Evolutionary conservation across 2,329 filamentous ascomycete genomes (phyloP), one percentile per base, ranked within the genome.

Genomic region (Xylariaceae sp.): DNA sequence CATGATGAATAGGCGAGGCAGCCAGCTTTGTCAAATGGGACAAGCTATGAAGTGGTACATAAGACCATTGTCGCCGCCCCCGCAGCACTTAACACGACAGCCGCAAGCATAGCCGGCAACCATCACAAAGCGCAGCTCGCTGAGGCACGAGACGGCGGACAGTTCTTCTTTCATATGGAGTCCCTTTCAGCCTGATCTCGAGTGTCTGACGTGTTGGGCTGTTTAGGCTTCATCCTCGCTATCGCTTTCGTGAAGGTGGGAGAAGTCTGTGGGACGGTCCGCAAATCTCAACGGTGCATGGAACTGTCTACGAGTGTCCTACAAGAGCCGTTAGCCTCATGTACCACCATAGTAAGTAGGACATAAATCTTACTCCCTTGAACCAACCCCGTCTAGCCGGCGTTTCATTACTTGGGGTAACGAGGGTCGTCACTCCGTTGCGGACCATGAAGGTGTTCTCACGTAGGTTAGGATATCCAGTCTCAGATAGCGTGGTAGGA

Each of bases 221-320:
- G 26, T 29, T 10, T 20, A 19, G 41, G 2, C 5, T 20, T 44
- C 41, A 44, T 19, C n/a, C 5, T 43, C 41, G 4, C 7, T 6
- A 18, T 12, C 18, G 12, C 19, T 10, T 6, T n/a, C 18, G 7
- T 43, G 9, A n/a, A 20, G n/a, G 10, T 18, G 2, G 10, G 18
- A n/a, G n/a, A n/a, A 10, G 6, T 45, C 40, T 7, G n/a, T 29
- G 6, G 50, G 46, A 23, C 4, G 26, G 16, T 16, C 16, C 7
- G 46, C 47, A 14, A 47, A 51, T 16, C 3, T 10, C 3, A 47
- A 49, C 1, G 47, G 20, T 10, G 52, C 44, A 32, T 44, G 26
- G 40, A 60, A 62, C 1, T 57, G 43, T 18, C 40, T 55, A n/a
- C 60, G 57, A 21, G 20, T 37, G 20, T 62, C 59, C 59, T 62